Evolutionary conservation across 805 yeast genomes (phyloP), one percentile per base, ranked within the genome.

Genomic region (Saturnispora sekii): DNA sequence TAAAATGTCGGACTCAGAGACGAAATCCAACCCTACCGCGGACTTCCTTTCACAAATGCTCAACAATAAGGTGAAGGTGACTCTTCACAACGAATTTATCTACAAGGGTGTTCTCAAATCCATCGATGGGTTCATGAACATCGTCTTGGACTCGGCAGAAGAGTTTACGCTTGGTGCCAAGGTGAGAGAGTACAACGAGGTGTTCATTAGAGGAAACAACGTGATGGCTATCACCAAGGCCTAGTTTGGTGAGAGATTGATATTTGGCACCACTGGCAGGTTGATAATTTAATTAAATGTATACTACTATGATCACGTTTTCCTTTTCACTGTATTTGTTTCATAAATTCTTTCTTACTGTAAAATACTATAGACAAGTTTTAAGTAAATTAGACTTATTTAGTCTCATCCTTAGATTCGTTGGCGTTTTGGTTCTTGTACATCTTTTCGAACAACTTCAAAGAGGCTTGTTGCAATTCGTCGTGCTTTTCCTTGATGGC

Each of bases 71-170:
- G 97, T 93, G 17, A 67, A 81, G 34, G 96, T 93, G 28, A 87
- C 84, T 61, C 74, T 89, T 44, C 77, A 82, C 59, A 84, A 93
- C 32, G 97, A 96, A 11, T 79, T 89, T 49, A 85, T 85, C 48
- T 93, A 87, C 64, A 75, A 71, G 38, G 94, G 90, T 51, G 65
- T 56, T 52, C 57, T 54, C 11, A 44, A 85, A 54, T 85, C 96
- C 35, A 89, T 93, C 47, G 98, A 93, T 61, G 97, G 97, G 8
- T 93, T 81, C 68, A 88, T 93, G 96, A 93, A 93, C 65, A 82
- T 93, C 40, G 95, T 90, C 2, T 71, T 93, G 51, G 87, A 84
- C 45, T 73, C 79, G 49, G 78, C 95, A 4, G 70, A 76, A 39
- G 98, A 93, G 59, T 62, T 65, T 38, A 75, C 76, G 31, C 74